Evolutionary conservation across 106 monocot genomes (phyloP), one percentile per base, ranked within the genome.

Genomic region (Ottelia alismoides): DNA sequence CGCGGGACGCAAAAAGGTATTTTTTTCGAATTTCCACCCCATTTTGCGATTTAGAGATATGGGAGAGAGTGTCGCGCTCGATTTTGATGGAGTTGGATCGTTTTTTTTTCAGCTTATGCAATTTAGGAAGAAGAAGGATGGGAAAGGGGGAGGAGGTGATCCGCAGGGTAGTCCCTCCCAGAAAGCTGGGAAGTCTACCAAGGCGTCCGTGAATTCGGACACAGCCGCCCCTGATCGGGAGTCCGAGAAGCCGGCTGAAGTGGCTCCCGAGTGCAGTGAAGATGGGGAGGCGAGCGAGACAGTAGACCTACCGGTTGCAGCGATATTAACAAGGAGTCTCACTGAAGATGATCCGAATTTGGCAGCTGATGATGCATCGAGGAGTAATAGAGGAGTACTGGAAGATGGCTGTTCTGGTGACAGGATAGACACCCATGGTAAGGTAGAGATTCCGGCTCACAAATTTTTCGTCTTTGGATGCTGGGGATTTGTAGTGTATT

Each of bases 61-160:
- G 6, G 25, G 25, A 59, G 9, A 25, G 10, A 0, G 11, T 6
- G 0, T 53, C 26, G 52, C 2, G 2, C n/a, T 19, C 19, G 11
- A 51, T 31, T 49, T 11, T 25, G 23, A 22, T 49, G 17, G 23
- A 5, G 17, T 29, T 26, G 0, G 16, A 2, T 47, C 11, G 23
- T 52, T 0, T 32, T 65, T 22, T 25, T 45, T 48, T 56, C 72
- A 98, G 96, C 75, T 98, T 10, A 85, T 79, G 61, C 96, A 98
- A 77, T 98, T 64, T 56, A 82, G 96, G 30, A 69, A 90, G 63
- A 98, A 90, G 74, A 98, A 88, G 64, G 94, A 94, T 61, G 58
- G 74, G 44, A 88, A 79, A 32, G 81, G 79, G 19, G 51, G 61
- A 28, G 51, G 61, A 21, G 52, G 51, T 18, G 26, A n/a, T 26